Evolutionary conservation across 805 yeast genomes (phyloP), one percentile per base, ranked within the genome.

Genomic region (Barnettozyma sucrosica): DNA sequence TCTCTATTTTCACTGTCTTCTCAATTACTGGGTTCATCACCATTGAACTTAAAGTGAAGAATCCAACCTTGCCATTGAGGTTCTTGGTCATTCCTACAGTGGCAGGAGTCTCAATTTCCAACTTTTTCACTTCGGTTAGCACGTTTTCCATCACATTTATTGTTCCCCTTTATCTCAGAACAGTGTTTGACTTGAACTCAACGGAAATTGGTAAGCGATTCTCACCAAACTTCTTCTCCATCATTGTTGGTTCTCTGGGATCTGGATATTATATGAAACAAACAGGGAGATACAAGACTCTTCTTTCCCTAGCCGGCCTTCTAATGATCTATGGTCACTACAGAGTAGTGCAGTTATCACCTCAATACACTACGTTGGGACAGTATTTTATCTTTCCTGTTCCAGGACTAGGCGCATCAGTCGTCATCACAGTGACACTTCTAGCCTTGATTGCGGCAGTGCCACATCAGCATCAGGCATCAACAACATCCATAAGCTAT

Each of bases 361-460:
- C 69, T 2, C 39, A 55, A 6, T 66, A 70, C 32, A 55, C 70
- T 3, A 54, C 63, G 7, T 65, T 74, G 55, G 71, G 67, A 28
- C 79, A 76, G 52, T 77, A 65, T 51, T 47, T 70, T 2, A 50
- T 82, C 26, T 61, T 71, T 24, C 50, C 75, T 4, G 64, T 77
- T 3, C 79, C 84, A 3, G 79, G 83, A 2, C 58, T 76, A 48
- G 82, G 84, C 1, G 75, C 75, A 52, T 66, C 86, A 0, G 71
- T 77, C 3, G 70, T 82, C 63, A 70, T 84, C 53, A 83, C 89
- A 0, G 79, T 82, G 11, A 81, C 88, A 0, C 67, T 84, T 40
- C 64, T 83, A 20, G 79, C 89, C 1, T 73, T 83, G 67, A 82
- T 84, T 52, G 85, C 89, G 2, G 80, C 89, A 1, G 89, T 81